Base-by-base conservation (phyloP, 768 basidiomycete species). In the Tephrocybe sp. region DNA sequence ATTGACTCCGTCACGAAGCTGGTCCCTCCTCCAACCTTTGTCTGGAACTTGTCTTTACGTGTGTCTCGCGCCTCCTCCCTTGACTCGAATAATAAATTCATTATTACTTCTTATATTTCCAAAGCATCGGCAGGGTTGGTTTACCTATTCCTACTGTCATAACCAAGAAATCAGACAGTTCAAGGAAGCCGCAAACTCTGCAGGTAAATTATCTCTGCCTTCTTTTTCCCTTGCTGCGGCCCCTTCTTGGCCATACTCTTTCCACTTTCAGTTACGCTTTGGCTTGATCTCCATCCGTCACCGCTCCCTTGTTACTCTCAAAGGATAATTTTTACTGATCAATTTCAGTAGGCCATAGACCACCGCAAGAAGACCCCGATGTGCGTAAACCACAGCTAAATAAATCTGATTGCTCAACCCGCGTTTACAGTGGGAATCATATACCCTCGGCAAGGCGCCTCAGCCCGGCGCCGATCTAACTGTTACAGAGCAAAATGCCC, bases 91-190 rank as follows among this genome's bases (percentile, higher is more conserved):
- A n/a, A n/a, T n/a, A n/a, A 49, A 36, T 45, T 47, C 60, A 55
- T 59, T 54, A 45, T 59, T 66, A 68, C 58, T 53, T 63, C n/a
- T 65, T 57, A 70, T 61, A 51, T 57, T 46, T 57, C 47, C 24
- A 54, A 71, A 92, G 86, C 83, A 86, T 64, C 82, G 82, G 58
- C 89, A 92, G 74, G 83, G 86, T 31, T 97, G 94, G 94, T 98
- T 97, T 74, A 98, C 94, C 30, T 98, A 98, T 70, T 86, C 91
- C 42, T 97, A 90, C 68, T 93, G 95, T 72, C 94, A 99, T 72
- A 90, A 94, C 67, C 79, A 83, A 44, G 86, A 97, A 69, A 92
- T 98, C 53, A 86, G 94, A 50, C 97, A 99, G 69, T 99, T 98
- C 76, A 88, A 88, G 68, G 93, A 94, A 66, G 72, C 88, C 51